Base-by-base conservation (phyloP, 2,329 filamentous ascomycete genomes). In the Arachnomyces sp. region DNA sequence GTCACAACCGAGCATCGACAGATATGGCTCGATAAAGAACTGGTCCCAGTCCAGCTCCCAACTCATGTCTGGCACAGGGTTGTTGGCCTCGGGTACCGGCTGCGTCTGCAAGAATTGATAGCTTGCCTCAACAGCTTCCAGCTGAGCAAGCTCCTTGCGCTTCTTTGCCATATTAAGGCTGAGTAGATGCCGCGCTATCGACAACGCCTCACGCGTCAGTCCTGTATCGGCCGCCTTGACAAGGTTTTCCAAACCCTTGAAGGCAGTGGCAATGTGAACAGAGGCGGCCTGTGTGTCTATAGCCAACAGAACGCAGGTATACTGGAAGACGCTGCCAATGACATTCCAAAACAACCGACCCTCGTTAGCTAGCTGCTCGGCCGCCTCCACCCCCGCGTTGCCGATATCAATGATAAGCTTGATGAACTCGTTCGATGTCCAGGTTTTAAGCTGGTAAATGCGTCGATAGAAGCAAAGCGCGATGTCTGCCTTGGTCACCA, bases 391-490 rank as follows among this genome's bases (percentile, higher is more conserved):
- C 38, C 39, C 54, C 2, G 31, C 47, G 7, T 44, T 54, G 0
- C 53, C 55, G 34, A 34, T 47, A 21, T 52, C 35, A 35, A 59
- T 55, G 36, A 59, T 7, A 2, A 53, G 15, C 3, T 49, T 8
- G 6, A 55, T 48, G 6, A 44, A 15, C 0, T 56, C 50, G 13
- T 56, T 49, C 17, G 54, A n/a, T n/a, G n/a, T n/a, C n/a, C n/a
- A 3, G 3, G 11, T 28, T 18, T 56, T 57, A 30, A 53, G 44
- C 39, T 58, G 55, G 37, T 59, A 59, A 34, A 57, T 15, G 16
- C 54, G 56, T 28, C 56, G 51, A 46, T 58, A 59, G 49, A 59
- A 59, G 39, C 56, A 59, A 30, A 59, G 52, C 4, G 51, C 53
- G 13, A 59, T 35, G 4, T 58, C 56, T 7, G 56, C 56, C 40